Base-by-base conservation (phyloP, 2,329 filamentous ascomycete species). In the Aspergillus niger region DNA sequence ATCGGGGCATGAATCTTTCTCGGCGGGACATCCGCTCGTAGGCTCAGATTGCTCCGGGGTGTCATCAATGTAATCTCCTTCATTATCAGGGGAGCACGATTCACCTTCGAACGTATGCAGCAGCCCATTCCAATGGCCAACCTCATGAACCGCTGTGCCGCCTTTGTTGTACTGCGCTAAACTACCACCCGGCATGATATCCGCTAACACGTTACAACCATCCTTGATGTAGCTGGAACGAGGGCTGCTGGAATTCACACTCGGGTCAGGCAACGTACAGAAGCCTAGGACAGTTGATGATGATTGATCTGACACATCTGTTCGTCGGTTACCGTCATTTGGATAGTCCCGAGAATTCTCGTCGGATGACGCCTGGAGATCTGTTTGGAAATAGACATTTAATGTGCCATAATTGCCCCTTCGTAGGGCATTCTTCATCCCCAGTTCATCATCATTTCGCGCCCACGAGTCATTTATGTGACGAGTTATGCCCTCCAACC, bases 311-410 rank as follows among this genome's bases (percentile, higher is more conserved):
- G 61, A 56, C 4, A 55, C 13, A 30, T 54, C 53, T 10, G 61
- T 56, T 22, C 63, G 61, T 11, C 64, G 62, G 22, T 59, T 72
- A 53, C 71, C 72, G 56, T 76, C 75, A 5, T 68, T 59, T 26
- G 62, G 52, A 5, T 63, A 59, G 24, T 62, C 64, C 4, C 69
- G 69, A 5, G 69, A 67, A 10, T 65, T 55, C 36, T 69, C 66
- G 11, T 59, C 65, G 5, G 69, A 53, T 4, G 70, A 63, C 0
- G 69, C 63, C 32, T 77, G 71, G 15, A 86, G 77, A 58, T 86
- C 77, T 32, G 81, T 82, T 71, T 86, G 82, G 75, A 86, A 86
- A 75, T 86, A 87, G 61, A 87, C 75, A 70, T 87, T 87, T 38
- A 86, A 77, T 1, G 80, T 79, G 41, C 67, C 63, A 72, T 87